These are phyloP conservation scores for Priceomyces melissophilus DNA, from an alignment of 805 yeast genomes.

Conservation along the genomic window DNA sequence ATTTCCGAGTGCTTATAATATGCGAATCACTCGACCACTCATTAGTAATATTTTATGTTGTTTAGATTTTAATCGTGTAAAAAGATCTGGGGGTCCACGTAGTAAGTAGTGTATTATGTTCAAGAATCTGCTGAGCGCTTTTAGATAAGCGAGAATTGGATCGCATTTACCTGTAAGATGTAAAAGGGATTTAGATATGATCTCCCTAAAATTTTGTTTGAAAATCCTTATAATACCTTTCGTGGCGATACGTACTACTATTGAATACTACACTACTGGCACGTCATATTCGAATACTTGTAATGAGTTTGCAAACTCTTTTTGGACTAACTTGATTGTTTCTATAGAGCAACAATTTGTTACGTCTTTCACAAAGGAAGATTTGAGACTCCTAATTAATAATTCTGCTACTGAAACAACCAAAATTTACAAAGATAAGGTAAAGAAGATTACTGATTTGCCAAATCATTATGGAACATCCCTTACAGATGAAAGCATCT, in stretches of 20 bases:
- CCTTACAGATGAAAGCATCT: constrained; percentile 5
- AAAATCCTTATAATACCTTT: constrained; percentile 22
- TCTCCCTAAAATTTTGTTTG: constrained; percentile 11
- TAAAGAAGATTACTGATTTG: neutral
- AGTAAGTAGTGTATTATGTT: too few species aligned
- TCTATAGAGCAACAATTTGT: constrained; percentile 25
- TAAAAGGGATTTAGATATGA: neutral
- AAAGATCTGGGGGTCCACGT: too few species aligned
- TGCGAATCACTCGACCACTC: too few species aligned
- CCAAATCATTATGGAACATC: constrained; percentile 4
- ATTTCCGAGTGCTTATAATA: too few species aligned
- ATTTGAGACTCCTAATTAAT: constrained; percentile 19
- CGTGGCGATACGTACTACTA: constrained; percentile 14
- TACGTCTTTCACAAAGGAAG: constrained; percentile 17
- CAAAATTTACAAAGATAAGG: constrained; percentile 10
- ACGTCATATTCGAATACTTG: constrained; percentile 26
- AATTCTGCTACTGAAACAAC: constrained; percentile 19
- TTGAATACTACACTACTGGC: constrained; percentile 31
- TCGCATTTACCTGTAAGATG: too few species aligned
- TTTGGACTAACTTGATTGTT: constrained; percentile 27
- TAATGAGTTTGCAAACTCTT: constrained; percentile 24
- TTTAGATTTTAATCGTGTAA: too few species aligned
- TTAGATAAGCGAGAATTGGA: too few species aligned
- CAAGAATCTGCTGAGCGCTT: too few species aligned
- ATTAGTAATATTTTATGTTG: too few species aligned